Conservation (phyloP, 2,329 filamentous ascomycete genomes). For the Fusarium duplospermum region DNA sequence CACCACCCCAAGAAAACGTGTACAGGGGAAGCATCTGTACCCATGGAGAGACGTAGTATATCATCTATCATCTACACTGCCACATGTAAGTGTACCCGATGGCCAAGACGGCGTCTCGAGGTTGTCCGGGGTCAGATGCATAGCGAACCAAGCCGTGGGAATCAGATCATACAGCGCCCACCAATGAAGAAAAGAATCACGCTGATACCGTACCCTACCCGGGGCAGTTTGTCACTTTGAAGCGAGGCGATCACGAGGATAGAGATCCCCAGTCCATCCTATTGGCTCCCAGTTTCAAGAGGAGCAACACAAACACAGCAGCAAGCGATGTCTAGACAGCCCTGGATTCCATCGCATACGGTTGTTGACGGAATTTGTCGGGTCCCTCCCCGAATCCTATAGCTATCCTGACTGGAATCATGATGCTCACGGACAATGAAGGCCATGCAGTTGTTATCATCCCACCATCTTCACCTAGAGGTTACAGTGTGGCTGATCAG, state of each 20-base stretch:
- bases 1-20: not conserved
- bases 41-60: not conserved
- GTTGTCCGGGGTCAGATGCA: not conserved
- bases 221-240: not conserved
- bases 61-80: not conserved
- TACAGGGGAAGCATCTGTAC: not conserved
- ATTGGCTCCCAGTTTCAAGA: not conserved
- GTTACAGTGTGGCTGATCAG: conserved; percentile 16
- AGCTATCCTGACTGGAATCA: not conserved
- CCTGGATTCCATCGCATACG: not conserved
- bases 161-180: conserved; percentile 1
- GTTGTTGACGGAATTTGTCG: not conserved
- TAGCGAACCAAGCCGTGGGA: not conserved
- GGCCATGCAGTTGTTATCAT: not conserved
- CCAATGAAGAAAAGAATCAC: not conserved
- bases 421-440: not conserved
- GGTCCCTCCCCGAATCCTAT: not conserved
- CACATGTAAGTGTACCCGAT: not conserved
- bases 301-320: not conserved
- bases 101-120: not conserved
- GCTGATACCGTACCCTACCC: not conserved
- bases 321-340: not conserved
- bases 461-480: not conserved
- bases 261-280: not conserved
- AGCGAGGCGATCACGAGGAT: not conserved